Evolutionary conservation across 768 basidiomycete species (phyloP).

Genomic region (Lentinula sp.): DNA sequence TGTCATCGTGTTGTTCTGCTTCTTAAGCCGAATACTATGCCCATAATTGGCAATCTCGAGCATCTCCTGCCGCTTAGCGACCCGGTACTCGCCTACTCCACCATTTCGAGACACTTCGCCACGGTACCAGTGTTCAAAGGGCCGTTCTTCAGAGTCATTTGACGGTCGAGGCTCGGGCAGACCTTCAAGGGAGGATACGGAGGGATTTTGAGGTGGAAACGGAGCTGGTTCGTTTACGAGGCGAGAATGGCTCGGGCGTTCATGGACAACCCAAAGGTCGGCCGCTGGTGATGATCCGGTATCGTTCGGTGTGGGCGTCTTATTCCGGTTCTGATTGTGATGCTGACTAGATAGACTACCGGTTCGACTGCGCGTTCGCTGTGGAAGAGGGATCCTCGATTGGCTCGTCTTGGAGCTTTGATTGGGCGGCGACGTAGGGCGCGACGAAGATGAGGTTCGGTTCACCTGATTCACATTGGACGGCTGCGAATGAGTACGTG

Average conservation of each 20-base stretch:
- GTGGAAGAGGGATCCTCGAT: slow-evolving; percentile 40
- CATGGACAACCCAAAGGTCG: slow-evolving; percentile 6
- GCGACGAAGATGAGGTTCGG: slow-evolving; percentile 38
- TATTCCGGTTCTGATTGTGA: neutral
- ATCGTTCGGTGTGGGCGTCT: neutral
- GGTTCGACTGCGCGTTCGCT: slow-evolving; percentile 33
- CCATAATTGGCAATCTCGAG: slow-evolving; percentile 84
- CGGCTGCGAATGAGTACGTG: slow-evolving; percentile 64
- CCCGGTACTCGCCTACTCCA: slow-evolving; percentile 79
- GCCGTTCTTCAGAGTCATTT: slow-evolving; percentile 73
- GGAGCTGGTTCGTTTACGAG: slow-evolving; percentile 63
- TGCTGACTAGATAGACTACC: slow-evolving; percentile 20
- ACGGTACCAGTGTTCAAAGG: slow-evolving; percentile 88
- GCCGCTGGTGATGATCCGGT: neutral
- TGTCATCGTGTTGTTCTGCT: slow-evolving; percentile 15
- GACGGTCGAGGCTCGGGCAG: slow-evolving; percentile 49
- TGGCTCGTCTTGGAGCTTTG: slow-evolving; percentile 15
- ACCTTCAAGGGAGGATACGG: slow-evolving; percentile 34
- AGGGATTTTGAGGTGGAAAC: slow-evolving; percentile 35
- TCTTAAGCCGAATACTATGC: slow-evolving; percentile 30
- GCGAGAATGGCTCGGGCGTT: slow-evolving; percentile 29
- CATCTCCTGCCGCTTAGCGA: slow-evolving; percentile 77
- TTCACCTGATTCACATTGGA: slow-evolving; percentile 14
- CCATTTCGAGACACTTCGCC: slow-evolving; percentile 84
- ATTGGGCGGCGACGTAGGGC: slow-evolving; percentile 17